These are phyloP conservation scores for Myxozyma lipomycoides DNA, from an alignment of 805 yeast species.

Conservation along the genomic window DNA sequence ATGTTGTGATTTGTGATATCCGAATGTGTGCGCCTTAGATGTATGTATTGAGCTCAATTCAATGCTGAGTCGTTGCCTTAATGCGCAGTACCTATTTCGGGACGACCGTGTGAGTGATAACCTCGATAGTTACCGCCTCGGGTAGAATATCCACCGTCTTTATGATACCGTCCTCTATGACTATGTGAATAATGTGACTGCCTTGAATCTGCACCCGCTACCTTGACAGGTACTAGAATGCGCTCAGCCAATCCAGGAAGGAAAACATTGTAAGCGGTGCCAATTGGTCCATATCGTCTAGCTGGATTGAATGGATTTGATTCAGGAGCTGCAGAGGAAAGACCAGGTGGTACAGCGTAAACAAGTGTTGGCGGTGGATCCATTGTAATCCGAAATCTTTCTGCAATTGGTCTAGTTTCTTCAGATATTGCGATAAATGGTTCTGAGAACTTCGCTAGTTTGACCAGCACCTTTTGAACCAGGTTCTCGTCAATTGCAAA, in stretches of 20 bases:
- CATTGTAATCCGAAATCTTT: conserved; percentile 7
- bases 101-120: too few relatives aligned
- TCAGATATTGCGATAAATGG: not conserved
- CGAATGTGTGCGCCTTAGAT: too few relatives aligned
- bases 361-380: conserved; percentile 14
- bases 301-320: conserved; percentile 26
- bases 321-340: conserved; percentile 26
- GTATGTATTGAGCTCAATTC: too few relatives aligned
- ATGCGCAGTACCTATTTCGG: too few relatives aligned
- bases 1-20: too few relatives aligned
- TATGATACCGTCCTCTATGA: too few relatives aligned
- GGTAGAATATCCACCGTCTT: too few relatives aligned
- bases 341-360: conserved; percentile 23
- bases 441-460: not conserved
- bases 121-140: too few relatives aligned
- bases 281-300: conserved; percentile 23
- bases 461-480: not conserved
- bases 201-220: too few relatives aligned
- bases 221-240: conserved; percentile 16
- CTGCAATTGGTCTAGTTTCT: conserved; percentile 3
- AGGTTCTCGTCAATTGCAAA: too few relatives aligned
- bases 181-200: too few relatives aligned
- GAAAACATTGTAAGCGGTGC: conserved; percentile 17
- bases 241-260: conserved; percentile 23
- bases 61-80: too few relatives aligned